These are phyloP conservation scores for Plectosphaerella sp. DNA, from an alignment of 2,329 filamentous ascomycete species.

Conservation along the genomic window DNA sequence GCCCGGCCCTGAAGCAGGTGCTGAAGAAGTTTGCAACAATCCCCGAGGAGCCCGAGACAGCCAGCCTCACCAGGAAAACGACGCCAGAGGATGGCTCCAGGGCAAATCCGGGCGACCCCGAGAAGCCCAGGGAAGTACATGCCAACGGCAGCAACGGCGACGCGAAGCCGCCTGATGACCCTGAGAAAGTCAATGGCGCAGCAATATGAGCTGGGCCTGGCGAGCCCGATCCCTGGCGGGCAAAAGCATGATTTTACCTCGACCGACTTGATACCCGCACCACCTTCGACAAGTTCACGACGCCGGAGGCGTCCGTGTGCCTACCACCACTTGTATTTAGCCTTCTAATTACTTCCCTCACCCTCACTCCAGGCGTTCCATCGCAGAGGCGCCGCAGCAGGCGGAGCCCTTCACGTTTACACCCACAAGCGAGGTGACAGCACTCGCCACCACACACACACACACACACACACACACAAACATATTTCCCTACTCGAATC, in stretches of 20 bases:
- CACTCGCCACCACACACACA: too few species aligned
- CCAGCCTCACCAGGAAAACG: slow-evolving; percentile 25
- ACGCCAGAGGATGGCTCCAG: slow-evolving; percentile 14
- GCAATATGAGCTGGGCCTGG: neutral
- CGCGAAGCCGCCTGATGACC: neutral
- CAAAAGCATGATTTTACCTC: neutral
- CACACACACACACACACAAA: too few species aligned
- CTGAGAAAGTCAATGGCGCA: neutral
- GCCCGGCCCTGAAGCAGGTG: slow-evolving; percentile 83
- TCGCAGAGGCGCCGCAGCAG: neutral
- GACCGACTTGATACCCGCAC: neutral
- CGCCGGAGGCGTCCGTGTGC: neutral
- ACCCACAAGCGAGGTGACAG: too few species aligned
- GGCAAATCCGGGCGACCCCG: slow-evolving; percentile 2
- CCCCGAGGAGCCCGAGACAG: slow-evolving; percentile 59
- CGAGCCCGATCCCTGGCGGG: neutral
- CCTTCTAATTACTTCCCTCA: neutral
- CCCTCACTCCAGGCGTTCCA: neutral
- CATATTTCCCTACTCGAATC: too few species aligned
- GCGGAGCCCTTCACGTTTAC: neutral
- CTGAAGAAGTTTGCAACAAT: slow-evolving; percentile 82
- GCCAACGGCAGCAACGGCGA: slow-evolving; percentile 1
- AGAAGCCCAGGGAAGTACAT: slow-evolving; percentile 8
- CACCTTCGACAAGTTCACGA: neutral
- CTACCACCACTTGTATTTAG: neutral